Percentiles rank a stretch among this genome's conserved stretches.
phyloP scores from a whole-genome alignment of 116 monocot species.

The Dioscorea cayenensis region DNA sequence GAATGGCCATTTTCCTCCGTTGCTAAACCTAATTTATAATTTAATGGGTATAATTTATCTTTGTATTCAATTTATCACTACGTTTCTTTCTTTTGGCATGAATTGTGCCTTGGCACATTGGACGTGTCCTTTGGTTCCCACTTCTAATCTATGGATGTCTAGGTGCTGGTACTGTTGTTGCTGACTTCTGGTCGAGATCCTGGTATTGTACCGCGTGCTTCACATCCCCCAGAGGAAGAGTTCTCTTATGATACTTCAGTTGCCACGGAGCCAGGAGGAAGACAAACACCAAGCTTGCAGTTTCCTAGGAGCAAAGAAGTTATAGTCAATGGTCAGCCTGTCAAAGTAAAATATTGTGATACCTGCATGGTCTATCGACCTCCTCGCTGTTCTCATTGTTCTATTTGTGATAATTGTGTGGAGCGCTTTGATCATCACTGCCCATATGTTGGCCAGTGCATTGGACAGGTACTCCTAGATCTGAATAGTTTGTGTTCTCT shows the following conservation, averaged over 20 bases:
- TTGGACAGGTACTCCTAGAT: slow-evolving; percentile 55
- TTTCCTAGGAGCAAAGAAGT: slow-evolving; percentile 81
- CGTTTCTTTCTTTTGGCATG: not conserved
- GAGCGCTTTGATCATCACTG: slow-evolving; percentile 97
- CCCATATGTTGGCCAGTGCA: slow-evolving; percentile 95
- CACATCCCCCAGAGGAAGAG: slow-evolving; percentile 85
- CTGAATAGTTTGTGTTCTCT: too few species aligned
- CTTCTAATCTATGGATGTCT: not conserved
- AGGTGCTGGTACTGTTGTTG: slow-evolving; percentile 74
- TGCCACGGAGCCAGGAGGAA: slow-evolving; percentile 24
- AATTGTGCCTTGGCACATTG: too few species aligned
- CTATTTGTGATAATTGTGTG: slow-evolving; percentile 91
- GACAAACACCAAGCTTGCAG: slow-evolving; percentile 53
- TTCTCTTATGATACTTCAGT: slow-evolving; percentile 47
- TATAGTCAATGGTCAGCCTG: slow-evolving; percentile 53
- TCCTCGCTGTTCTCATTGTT: slow-evolving; percentile 93
- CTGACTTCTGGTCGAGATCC: slow-evolving; percentile 87
- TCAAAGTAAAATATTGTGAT: slow-evolving; percentile 89
- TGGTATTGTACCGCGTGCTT: slow-evolving; percentile 73
- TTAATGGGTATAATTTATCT: not conserved
- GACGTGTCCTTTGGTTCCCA: not conserved
- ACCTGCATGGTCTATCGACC: slow-evolving; percentile 95
- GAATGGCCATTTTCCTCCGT: too few species aligned
- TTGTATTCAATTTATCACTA: not conserved
- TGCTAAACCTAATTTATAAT: too few species aligned